Conservation (phyloP, 257 asterid species). For the Ophiorrhiza pumila region DNA sequence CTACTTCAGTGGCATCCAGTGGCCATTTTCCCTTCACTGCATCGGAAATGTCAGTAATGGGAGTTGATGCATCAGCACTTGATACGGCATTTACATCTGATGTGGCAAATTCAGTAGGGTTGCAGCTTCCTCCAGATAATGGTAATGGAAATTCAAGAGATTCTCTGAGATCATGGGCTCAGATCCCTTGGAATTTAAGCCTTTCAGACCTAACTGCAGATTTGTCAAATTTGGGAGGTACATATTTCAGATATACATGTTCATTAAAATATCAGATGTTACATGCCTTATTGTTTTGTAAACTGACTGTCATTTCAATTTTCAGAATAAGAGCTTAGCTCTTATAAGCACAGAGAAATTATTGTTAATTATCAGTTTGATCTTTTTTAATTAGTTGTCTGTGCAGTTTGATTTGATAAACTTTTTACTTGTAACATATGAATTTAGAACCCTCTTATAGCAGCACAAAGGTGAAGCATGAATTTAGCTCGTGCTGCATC, state of each 20-base stretch:
- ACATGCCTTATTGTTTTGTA: neutral
- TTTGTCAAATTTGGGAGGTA: slow-evolving; percentile 81
- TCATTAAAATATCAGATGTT: neutral
- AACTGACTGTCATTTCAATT: neutral
- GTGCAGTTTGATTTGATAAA: neutral
- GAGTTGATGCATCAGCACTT: slow-evolving; percentile 74
- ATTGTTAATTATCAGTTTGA: neutral
- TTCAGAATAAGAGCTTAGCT: neutral
- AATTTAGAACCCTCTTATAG: neutral
- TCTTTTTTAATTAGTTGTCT: neutral
- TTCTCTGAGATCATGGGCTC: slow-evolving; percentile 73
- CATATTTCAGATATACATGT: neutral
- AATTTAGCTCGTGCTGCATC: neutral
- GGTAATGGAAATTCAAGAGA: slow-evolving; percentile 82
- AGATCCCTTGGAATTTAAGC: slow-evolving; percentile 91
- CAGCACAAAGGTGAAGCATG: neutral
- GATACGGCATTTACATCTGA: slow-evolving; percentile 85
- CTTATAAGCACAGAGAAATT: neutral
- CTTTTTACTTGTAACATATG: neutral
- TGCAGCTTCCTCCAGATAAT: slow-evolving; percentile 77
- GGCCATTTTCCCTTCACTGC: slow-evolving; percentile 88
- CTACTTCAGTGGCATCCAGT: slow-evolving; percentile 83
- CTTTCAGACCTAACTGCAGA: slow-evolving; percentile 89
- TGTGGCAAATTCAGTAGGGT: slow-evolving; percentile 66
- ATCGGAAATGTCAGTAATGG: slow-evolving; percentile 83